A percentile compares a stretch with the other conserved stretches of the same genome.
phyloP scores from a whole-genome alignment of 1,284 basidiomycete species.

The Pascua guehoae region DNA sequence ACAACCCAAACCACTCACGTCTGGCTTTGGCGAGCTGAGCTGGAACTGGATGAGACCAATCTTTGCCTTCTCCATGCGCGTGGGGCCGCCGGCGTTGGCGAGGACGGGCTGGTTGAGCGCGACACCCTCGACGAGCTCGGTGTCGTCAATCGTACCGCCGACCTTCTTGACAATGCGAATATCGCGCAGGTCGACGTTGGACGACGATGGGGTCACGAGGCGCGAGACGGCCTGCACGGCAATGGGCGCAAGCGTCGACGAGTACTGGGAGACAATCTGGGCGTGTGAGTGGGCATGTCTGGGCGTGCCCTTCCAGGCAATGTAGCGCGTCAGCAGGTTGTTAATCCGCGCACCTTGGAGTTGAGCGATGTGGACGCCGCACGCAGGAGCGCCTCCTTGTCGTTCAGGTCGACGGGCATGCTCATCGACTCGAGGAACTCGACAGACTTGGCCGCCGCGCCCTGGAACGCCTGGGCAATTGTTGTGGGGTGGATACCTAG shows the following conservation, averaged over 20 bases:
- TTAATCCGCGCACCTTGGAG: constrained; percentile 56
- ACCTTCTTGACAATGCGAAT: constrained; percentile 98
- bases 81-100: constrained; percentile 83
- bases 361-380: constrained; percentile 95
- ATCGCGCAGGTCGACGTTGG: constrained; percentile 93
- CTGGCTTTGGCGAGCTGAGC: constrained; percentile 94
- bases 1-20: constrained; percentile 52
- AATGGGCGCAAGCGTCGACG: constrained; percentile 92
- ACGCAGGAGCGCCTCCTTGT: constrained; percentile 78
- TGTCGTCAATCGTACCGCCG: constrained; percentile 98
- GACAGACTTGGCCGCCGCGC: constrained; percentile 86
- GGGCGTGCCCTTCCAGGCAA: too few relatives aligned
- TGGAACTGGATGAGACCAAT: constrained; percentile 99
- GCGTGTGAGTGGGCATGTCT: too few relatives aligned
- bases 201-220: constrained; percentile 76
- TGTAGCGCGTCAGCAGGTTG: constrained; percentile 62
- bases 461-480: constrained; percentile 93
- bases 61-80: constrained; percentile 96
- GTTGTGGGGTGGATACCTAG: constrained; percentile 86
- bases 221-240: constrained; percentile 94
- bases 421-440: constrained; percentile 93
- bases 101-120: constrained; percentile 95
- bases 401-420: constrained; percentile 85
- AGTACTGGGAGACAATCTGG: constrained; percentile 98
- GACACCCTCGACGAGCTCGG: constrained; percentile 92